Base-by-base conservation (phyloP, 371 early-diverging fungal species). In the Blastocladiella emersonii region DNA sequence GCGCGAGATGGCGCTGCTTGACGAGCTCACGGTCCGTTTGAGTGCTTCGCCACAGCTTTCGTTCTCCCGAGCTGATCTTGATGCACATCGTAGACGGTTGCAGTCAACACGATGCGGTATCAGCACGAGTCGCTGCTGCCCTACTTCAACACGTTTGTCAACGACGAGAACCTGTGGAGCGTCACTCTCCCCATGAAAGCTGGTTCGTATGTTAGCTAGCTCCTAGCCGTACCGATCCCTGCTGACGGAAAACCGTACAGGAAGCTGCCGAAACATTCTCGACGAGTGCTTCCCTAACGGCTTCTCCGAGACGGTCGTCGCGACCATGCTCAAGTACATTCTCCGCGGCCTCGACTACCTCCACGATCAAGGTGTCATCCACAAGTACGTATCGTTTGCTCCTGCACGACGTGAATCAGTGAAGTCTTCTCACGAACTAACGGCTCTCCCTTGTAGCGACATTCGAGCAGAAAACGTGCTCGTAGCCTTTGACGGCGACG, bases 131-230 rank as follows among this genome's bases (percentile, higher is more conserved):
- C 74, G 65, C 74, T 79, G 51, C 68, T 81, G 19, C 80, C 82
- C 1, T 77, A 77, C 67, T 74, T 65, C 56, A 57, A 63, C 0
- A 68, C 74, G 23, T 81, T 80, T 64, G 67, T 77, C 36, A 76
- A 78, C 37, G 68, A 74, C 51, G 82, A 80, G 55, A 64, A 74
- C n/a, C 70, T 79, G 53, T 81, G 80, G 80, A 74, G 71, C 19
- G 80, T 79, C 5, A 78, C 82, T 1, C 44, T 61, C 23, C 78
- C 80, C 17, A 70, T 79, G 64, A 62, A 67, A 34, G 73, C 65
- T 30, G 77, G 78, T 72, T 12, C 30, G 30, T 6, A 6, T 7
- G 1, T 13, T 60, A 64, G 64, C 7, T 32, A 8, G 5, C 12
- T 56, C 27, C 19, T n/a, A 13, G 19, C 13, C 39, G 39, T 13